Evolutionary conservation across 2,329 filamentous ascomycete genomes (phyloP).

Genomic region (Nothopassalora personata): DNA sequence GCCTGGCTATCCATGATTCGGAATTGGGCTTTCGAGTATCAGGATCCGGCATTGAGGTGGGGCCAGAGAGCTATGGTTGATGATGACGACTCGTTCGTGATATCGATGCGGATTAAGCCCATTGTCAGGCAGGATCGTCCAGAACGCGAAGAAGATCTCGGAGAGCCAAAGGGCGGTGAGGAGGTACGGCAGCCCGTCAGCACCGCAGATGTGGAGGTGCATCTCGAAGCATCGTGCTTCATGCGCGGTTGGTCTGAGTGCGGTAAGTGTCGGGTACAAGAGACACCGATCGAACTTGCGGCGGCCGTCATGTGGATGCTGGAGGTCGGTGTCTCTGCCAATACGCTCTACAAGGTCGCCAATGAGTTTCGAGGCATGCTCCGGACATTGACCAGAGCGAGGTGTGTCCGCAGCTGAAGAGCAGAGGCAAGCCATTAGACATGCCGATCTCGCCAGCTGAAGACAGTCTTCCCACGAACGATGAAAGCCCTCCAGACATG

Average conservation of each 20-base stretch:
- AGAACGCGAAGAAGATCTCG: background rate
- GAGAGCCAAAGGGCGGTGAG: background rate
- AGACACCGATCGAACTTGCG: background rate
- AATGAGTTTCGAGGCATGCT: background rate
- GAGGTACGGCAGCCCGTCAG: background rate
- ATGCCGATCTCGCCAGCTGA: background rate
- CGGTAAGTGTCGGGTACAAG: constrained; percentile 1
- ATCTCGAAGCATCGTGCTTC: constrained; percentile 6
- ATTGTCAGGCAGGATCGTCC: background rate
- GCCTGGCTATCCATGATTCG: constrained; percentile 10
- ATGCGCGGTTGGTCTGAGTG: constrained; percentile 9
- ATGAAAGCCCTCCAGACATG: background rate
- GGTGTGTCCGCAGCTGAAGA: background rate
- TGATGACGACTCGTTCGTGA: background rate
- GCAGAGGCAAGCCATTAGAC: background rate
- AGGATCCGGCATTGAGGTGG: constrained; percentile 1
- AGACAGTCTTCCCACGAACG: background rate
- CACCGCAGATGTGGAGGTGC: constrained; percentile 1
- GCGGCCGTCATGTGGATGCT: background rate
- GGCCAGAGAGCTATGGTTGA: background rate
- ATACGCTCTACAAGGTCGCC: background rate
- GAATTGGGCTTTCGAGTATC: constrained; percentile 13
- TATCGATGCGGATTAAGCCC: background rate
- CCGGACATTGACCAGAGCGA: background rate
- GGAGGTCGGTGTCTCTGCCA: background rate